Evolutionary conservation across 495 filamentous ascomycete species (phyloP), one percentile per base, ranked within the genome.

Genomic region (Trichoderma erinaceum): DNA sequence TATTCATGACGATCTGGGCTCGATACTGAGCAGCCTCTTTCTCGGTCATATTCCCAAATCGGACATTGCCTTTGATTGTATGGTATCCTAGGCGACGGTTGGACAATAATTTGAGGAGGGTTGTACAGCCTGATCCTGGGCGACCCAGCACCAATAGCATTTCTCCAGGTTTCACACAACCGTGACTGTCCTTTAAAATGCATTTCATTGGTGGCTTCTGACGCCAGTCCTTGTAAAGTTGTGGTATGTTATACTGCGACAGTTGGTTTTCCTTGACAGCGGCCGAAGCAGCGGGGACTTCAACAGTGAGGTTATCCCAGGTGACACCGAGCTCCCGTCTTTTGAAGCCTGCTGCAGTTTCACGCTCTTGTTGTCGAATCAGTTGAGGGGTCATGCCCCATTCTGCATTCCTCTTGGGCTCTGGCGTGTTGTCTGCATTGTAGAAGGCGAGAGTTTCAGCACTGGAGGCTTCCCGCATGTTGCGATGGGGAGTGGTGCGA

Each of bases 101-200:
- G 15, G 85, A 86, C 52, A 92, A 77, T 0, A 84, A 80, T 69
- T 91, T 91, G 38, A 93, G 75, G 68, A 92, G 88, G 0, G 88
- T 90, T 0, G 87, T 86, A 69, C 90, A 93, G 11, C 90, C 90
- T 52, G 84, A 84, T 0, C 90, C 90, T 2, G 90, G 90, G 35
- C 88, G 79, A 8, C 90, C 90, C 56, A 93, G 81, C 0, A 93
- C 89, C 2, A 93, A 79, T 1, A 90, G 63, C 84, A 83, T 83
- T 69, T 85, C 80, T 16, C 79, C 77, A n/a, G 76, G 75, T 25
- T 76, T 78, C 7, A 82, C 75, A 11, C 78, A 75, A 46, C 85
- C 85, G 12, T 83, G 84, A 71, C 89, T 73, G 50, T 72, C 23
- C 16, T 64, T 73, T 25, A 86, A 58, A 61, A 88, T 83, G 56